Base-by-base conservation (phyloP, 495 filamentous ascomycete species). In the Saxispiralis lemnorum region DNA sequence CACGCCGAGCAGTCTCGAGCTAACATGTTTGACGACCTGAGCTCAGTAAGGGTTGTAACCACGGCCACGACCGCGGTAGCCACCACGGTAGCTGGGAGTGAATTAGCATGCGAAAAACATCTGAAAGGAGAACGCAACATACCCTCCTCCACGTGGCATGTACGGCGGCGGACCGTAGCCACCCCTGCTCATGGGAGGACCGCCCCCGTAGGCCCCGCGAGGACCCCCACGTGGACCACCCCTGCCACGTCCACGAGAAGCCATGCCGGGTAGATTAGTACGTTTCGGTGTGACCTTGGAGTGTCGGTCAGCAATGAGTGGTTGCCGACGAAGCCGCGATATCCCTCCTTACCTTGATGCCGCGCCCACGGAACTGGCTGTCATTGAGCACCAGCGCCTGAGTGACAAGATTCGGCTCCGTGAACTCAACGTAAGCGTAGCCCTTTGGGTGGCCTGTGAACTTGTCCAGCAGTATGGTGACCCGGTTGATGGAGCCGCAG, bases 381-480 rank as follows among this genome's bases (percentile, higher is more conserved):
- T 96, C 92, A 56, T 99, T 96, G 49, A 99, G 65, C 14, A 94
- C 84, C 39, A 99, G 71, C 11, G 92, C 92, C 59, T 93, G 82
- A 18, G 83, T 82, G 43, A 99, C 87, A 24, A 94, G 70, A 59
- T 77, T 83, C 21, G 92, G 89, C 62, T 99, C 92, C 14, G 84
- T 79, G 55, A 99, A 99, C 61, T 99, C 92, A 44, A 99, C 92
- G 63, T 99, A 99, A 52, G 92, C 92, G 63, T 99, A 99, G 24
- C 92, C 92, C 68, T 99, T 99, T 1, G 92, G 92, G 65, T 94
- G 87, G 47, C 92, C 89, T 11, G 86, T 88, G 56, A 93, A 95
- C 65, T 96, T 96, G 65, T 99, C 92, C 47, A 99, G 67, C 43
- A 99, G 66, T 44, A 99, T 99, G 3, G 92, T 99, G 38, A 99